Base-by-base conservation (phyloP, 495 filamentous ascomycete genomes). In the Penicillium diatomitis region DNA sequence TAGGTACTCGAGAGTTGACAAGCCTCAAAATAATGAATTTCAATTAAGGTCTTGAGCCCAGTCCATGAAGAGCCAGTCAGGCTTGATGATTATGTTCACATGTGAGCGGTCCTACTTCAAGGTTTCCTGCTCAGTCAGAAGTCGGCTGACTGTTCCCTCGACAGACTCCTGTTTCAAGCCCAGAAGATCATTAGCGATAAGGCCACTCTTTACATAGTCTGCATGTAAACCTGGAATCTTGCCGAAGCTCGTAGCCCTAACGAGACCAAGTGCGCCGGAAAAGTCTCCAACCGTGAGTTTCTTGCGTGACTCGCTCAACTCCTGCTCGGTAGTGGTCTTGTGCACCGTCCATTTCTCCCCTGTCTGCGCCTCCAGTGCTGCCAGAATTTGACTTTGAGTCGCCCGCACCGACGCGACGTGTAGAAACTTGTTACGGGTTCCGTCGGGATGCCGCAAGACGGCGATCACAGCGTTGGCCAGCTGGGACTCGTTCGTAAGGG, bases 381-480 rank as follows among this genome's bases (percentile, higher is more conserved):
- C 49, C 4, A 80, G 52, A 7, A 80, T 57, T 32, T 80, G 65
- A 3, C 58, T 54, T 62, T 80, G 78, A 2, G 65, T 66, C 5
- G 65, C 62, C 28, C 53, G 64, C 41, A 77, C 68, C 11, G 66
- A 71, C 9, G 69, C 61, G 37, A 80, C 58, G 52, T 66, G 74
- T 11, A 81, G 46, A 56, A 73, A 70, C 47, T 61, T 53, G 56
- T 81, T 78, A n/a, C 51, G 60, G 5, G 74, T 78, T 42, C 61
- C 54, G 3, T 53, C 48, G 0, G 70, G 65, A n/a, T 63, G 56
- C 38, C 61, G 38, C 5, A 82, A 58, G 11, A 70, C 58, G 29
- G 66, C 54, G 31, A 65, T 58, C 9, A 76, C 63, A 2, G 73
- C 66, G 6, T 61, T 49, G 5, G 57, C 71, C 37, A 78, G 63